A percentile compares a stretch with the other conserved stretches of the same genome.
phyloP scores from a whole-genome alignment of 257 asterid species.

The Lithospermum erythrorhizon region DNA sequence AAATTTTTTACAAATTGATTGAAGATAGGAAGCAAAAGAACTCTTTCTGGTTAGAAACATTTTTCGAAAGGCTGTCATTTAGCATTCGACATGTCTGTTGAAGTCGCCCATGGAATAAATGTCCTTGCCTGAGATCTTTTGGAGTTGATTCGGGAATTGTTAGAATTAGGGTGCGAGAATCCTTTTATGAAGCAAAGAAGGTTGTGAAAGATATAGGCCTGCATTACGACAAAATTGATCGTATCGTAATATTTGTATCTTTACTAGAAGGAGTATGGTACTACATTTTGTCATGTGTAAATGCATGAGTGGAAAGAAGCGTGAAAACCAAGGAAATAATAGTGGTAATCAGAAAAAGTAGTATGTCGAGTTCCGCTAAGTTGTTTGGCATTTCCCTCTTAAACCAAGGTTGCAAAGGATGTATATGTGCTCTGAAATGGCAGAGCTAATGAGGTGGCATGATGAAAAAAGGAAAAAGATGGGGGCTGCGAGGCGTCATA shows the following conservation, averaged over 20 bases:
- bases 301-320: not conserved
- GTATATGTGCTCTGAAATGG: slow-evolving; percentile 8
- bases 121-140: too few relatives aligned
- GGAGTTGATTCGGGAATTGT: too few relatives aligned
- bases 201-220: not conserved
- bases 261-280: not conserved
- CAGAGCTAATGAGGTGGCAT: not conserved
- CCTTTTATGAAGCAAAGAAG: slow-evolving; percentile 2
- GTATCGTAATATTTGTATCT: slow-evolving; percentile 1
- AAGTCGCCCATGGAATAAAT: too few relatives aligned
- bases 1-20: too few relatives aligned
- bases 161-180: too few relatives aligned
- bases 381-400: slow-evolving; percentile 1
- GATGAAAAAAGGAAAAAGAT: not conserved
- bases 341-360: not conserved
- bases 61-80: too few relatives aligned
- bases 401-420: slow-evolving; percentile 4
- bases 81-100: too few relatives aligned
- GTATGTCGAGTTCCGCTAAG: not conserved
- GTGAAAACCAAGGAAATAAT: not conserved
- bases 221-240: not conserved
- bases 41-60: too few relatives aligned
- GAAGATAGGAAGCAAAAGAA: too few relatives aligned
- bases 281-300: not conserved
- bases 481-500: slow-evolving; percentile 4